These are phyloP conservation scores for Dactylellina drechsleri DNA, from an alignment of 2,329 filamentous ascomycete species.

Conservation along the genomic window DNA sequence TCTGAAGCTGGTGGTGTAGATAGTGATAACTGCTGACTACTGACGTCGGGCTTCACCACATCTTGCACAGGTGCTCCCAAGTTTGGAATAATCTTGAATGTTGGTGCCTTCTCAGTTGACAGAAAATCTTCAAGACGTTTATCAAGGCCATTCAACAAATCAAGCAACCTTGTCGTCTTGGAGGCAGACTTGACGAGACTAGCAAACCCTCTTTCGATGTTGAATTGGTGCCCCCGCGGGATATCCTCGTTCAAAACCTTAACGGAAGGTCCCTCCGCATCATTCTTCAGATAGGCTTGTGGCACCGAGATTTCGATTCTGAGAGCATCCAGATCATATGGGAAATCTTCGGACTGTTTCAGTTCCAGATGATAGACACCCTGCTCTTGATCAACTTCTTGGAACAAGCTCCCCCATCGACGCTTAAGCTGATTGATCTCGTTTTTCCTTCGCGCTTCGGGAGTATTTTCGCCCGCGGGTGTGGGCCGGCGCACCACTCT, in stretches of 20 bases:
- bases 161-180: slow-evolving; percentile 54
- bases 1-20: slow-evolving; percentile 5
- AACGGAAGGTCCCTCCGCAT: slow-evolving; percentile 43
- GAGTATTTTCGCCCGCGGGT: slow-evolving; percentile 47
- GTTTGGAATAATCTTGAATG: slow-evolving; percentile 57
- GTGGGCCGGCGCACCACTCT: slow-evolving; percentile 44
- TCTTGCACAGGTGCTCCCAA: slow-evolving; percentile 13
- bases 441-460: slow-evolving; percentile 52
- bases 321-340: slow-evolving; percentile 54
- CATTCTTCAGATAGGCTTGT: slow-evolving; percentile 26
- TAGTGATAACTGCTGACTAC: slow-evolving; percentile 23
- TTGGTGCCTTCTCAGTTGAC: slow-evolving; percentile 54
- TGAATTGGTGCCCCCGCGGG: slow-evolving; percentile 54
- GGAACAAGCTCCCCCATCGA: slow-evolving; percentile 50
- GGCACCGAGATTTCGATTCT: slow-evolving; percentile 52
- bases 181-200: slow-evolving; percentile 41
- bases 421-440: slow-evolving; percentile 54
- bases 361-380: slow-evolving; percentile 38
- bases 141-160: slow-evolving; percentile 56
- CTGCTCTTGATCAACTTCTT: slow-evolving; percentile 43
- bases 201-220: slow-evolving; percentile 56
- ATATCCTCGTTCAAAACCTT: slow-evolving; percentile 56
- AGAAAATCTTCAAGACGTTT: slow-evolving; percentile 55
- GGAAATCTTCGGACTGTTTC: slow-evolving; percentile 55
- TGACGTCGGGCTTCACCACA: slow-evolving; percentile 35